These are phyloP conservation scores for Elymus sibiricus DNA, from an alignment of 176 grass and related monocot species.

Conservation along the genomic window DNA sequence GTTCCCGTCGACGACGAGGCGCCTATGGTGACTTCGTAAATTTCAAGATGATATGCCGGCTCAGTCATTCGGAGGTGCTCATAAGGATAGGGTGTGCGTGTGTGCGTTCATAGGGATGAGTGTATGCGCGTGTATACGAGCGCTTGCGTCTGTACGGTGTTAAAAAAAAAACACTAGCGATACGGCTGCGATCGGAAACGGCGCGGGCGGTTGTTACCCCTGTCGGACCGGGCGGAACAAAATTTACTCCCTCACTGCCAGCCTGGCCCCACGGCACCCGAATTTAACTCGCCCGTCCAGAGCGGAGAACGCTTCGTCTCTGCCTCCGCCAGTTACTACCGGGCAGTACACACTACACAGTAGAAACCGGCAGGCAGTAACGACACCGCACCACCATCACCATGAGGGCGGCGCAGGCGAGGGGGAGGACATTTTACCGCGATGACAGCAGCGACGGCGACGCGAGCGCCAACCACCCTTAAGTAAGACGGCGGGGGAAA, in stretches of 20 bases:
- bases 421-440: constrained; percentile 16
- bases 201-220: neutral
- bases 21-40: too few relatives aligned
- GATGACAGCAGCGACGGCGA: neutral
- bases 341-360: constrained; percentile 4
- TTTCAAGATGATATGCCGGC: too few relatives aligned
- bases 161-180: neutral
- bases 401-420: neutral
- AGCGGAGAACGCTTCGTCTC: neutral
- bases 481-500: constrained; percentile 30
- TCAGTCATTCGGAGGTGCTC: too few relatives aligned
- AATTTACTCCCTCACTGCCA: neutral
- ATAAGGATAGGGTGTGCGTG: too few relatives aligned
- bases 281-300: too few relatives aligned
- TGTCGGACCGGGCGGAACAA: neutral
- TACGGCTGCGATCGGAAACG: neutral
- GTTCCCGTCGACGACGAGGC: too few relatives aligned
- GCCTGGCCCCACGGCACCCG: neutral
- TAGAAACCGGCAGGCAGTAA: constrained; percentile 23
- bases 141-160: too few relatives aligned
- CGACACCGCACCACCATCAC: constrained; percentile 13
- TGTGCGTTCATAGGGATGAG: too few relatives aligned
- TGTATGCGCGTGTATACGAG: too few relatives aligned
- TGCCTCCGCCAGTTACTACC: constrained; percentile 1
- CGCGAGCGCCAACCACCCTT: constrained; percentile 32